Evolutionary conservation across 768 basidiomycete species (phyloP).

Genomic region (Russula ochroleuca): DNA sequence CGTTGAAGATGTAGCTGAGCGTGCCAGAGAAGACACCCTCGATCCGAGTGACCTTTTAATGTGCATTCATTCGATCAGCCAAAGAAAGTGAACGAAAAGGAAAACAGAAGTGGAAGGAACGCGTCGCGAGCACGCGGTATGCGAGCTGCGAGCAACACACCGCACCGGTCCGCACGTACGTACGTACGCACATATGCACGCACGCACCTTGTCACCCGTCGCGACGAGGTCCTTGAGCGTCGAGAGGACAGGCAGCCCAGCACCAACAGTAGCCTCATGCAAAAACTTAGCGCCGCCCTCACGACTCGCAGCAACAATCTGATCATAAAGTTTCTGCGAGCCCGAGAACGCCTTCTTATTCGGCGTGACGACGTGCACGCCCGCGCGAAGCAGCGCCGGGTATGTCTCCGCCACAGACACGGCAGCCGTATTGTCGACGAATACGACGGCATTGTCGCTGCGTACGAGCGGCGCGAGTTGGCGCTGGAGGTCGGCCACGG

Average conservation of each 20-base stretch:
- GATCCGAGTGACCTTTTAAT: slow-evolving; percentile 71
- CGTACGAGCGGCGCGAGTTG: slow-evolving; percentile 45
- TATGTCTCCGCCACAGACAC: slow-evolving; percentile 77
- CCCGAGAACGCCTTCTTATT: slow-evolving; percentile 97
- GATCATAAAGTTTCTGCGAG: slow-evolving; percentile 57
- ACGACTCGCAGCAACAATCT: slow-evolving; percentile 57
- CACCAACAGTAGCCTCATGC: slow-evolving; percentile 92
- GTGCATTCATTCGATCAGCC: not conserved
- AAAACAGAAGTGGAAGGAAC: not conserved
- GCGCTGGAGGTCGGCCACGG: slow-evolving; percentile 42
- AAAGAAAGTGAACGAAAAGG: not conserved
- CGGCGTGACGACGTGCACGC: slow-evolving; percentile 87
- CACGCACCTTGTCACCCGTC: slow-evolving; percentile 81
- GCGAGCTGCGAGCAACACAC: not conserved
- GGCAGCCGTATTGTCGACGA: slow-evolving; percentile 91
- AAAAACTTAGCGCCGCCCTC: slow-evolving; percentile 63
- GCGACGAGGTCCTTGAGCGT: slow-evolving; percentile 88
- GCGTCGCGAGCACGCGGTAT: not conserved
- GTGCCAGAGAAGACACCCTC: slow-evolving; percentile 99
- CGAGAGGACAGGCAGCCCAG: slow-evolving; percentile 87
- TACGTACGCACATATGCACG: no score
- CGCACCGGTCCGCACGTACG: not conserved
- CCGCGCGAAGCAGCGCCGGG: slow-evolving; percentile 69
- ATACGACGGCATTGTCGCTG: slow-evolving; percentile 52
- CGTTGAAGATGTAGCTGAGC: slow-evolving; percentile 98